phyloP scores from a whole-genome alignment of 495 filamentous ascomycete species.

The Podospora bellae-mahoneyi region DNA sequence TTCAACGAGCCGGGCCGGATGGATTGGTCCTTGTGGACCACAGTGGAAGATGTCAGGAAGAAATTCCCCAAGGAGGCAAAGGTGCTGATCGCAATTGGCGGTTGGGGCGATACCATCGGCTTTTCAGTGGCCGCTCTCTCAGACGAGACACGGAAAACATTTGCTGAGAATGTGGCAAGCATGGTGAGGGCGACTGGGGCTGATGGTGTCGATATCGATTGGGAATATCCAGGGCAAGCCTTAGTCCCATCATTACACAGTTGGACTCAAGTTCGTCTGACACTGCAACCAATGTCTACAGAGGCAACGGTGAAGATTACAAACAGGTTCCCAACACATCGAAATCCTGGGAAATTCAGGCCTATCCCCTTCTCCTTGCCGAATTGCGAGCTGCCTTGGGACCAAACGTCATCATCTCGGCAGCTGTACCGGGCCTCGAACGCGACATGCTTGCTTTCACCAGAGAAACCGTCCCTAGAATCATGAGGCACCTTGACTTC shows the following conservation, averaged over 20 bases:
- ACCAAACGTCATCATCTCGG: constrained; percentile 59
- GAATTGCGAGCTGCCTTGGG: constrained; percentile 60
- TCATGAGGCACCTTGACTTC: constrained; percentile 65
- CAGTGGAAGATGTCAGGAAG: constrained; percentile 53
- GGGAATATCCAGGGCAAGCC: constrained; percentile 69
- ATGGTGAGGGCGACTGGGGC: constrained; percentile 62
- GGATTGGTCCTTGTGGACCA: constrained; percentile 58
- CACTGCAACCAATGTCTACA: constrained; percentile 18
- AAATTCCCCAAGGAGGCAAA: constrained; percentile 59
- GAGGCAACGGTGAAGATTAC: constrained; percentile 76
- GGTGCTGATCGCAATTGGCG: constrained; percentile 68
- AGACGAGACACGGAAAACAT: constrained; percentile 49
- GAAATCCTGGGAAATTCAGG: constrained; percentile 59
- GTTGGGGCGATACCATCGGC: constrained; percentile 66
- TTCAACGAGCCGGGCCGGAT: constrained; percentile 55
- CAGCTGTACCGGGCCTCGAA: constrained; percentile 65
- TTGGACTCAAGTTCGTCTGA: neutral
- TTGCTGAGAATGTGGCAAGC: constrained; percentile 60
- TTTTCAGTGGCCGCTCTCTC: constrained; percentile 58
- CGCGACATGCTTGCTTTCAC: constrained; percentile 74
- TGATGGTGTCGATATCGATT: constrained; percentile 71
- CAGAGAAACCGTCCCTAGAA: constrained; percentile 56
- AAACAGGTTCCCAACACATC: constrained; percentile 60
- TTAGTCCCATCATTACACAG: neutral
- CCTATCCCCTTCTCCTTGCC: constrained; percentile 60